These are phyloP conservation scores for Emmonsiellopsis sp. DNA, from an alignment of 2,329 filamentous ascomycete species.

Conservation along the genomic window DNA sequence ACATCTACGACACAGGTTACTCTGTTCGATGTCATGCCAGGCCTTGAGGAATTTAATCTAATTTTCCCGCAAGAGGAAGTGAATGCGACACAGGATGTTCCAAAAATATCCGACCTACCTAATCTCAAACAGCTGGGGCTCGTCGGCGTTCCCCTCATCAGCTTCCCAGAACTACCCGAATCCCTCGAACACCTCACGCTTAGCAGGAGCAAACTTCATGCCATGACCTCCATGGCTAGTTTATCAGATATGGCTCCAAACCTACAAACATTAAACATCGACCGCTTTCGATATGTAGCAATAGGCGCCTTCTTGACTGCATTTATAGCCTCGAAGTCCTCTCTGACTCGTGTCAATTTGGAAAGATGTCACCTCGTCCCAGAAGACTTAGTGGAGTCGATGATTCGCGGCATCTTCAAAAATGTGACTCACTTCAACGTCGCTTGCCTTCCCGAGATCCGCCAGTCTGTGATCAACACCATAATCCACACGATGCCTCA, in stretches of 20 bases:
- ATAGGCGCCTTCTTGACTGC: not conserved
- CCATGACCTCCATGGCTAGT: constrained; percentile 3
- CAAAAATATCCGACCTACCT: constrained; percentile 2
- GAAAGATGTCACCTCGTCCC: constrained; percentile 18
- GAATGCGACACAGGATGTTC: not conserved
- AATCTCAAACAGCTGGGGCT: constrained; percentile 21
- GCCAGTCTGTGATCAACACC: constrained; percentile 15
- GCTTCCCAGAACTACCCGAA: constrained; percentile 16
- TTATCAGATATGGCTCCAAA: constrained; percentile 14
- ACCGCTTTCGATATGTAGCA: not conserved
- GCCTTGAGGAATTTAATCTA: constrained; percentile 25
- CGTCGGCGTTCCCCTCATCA: constrained; percentile 15
- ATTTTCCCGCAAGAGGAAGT: not conserved
- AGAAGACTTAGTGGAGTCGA: constrained; percentile 9
- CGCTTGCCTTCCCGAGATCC: constrained; percentile 16
- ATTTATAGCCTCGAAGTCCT: constrained; percentile 11
- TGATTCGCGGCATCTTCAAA: constrained; percentile 10
- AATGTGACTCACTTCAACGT: constrained; percentile 22
- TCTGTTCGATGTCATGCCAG: constrained; percentile 15
- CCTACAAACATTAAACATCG: constrained; percentile 20
- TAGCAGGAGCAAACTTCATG: not conserved
- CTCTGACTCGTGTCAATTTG: constrained; percentile 18
- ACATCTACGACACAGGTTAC: constrained; percentile 7
- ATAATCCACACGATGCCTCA: constrained; percentile 17
- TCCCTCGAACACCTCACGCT: constrained; percentile 22